phyloP scores from a whole-genome alignment of 169 alveolate species.

The Blepharisma undulans region DNA sequence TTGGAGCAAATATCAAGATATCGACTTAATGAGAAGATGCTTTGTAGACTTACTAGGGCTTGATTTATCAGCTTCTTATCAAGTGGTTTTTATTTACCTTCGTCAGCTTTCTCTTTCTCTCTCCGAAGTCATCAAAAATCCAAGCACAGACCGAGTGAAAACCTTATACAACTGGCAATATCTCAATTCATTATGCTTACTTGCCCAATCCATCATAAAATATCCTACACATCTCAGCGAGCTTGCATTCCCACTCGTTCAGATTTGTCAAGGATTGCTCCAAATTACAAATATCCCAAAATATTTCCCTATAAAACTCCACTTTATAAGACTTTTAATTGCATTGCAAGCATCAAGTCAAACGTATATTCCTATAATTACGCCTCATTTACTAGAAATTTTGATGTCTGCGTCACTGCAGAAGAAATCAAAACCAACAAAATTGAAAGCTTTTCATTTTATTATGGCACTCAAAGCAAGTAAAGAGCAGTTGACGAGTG shows the following conservation, averaged over 20 bases:
- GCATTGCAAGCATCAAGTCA: not conserved
- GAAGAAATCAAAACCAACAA: not conserved
- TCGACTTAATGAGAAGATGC: constrained; percentile 33
- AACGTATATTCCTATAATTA: constrained; percentile 20
- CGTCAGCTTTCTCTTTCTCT: constrained; percentile 18
- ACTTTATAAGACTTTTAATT: constrained; percentile 7
- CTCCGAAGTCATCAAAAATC: not conserved
- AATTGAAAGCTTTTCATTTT: constrained; percentile 14
- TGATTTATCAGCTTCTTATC: constrained; percentile 12
- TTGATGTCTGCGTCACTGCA: not conserved
- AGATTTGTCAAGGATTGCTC: constrained; percentile 1
- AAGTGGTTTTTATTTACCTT: not conserved
- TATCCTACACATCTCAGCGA: not conserved
- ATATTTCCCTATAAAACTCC: constrained; percentile 35
- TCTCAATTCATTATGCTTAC: not conserved
- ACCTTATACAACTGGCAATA: constrained; percentile 29
- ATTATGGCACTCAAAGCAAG: constrained; percentile 23
- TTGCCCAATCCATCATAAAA: constrained; percentile 7
- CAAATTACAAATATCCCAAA: not conserved
- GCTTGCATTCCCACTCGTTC: constrained; percentile 20
- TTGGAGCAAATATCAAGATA: not conserved
- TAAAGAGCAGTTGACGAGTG: constrained; percentile 8
- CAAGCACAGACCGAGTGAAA: constrained; percentile 5
- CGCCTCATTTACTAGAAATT: constrained; percentile 22
- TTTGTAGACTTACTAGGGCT: constrained; percentile 14